phyloP scores from a whole-genome alignment of 371 early-diverging fungal species.

The Lichtheimia ramosa region DNA sequence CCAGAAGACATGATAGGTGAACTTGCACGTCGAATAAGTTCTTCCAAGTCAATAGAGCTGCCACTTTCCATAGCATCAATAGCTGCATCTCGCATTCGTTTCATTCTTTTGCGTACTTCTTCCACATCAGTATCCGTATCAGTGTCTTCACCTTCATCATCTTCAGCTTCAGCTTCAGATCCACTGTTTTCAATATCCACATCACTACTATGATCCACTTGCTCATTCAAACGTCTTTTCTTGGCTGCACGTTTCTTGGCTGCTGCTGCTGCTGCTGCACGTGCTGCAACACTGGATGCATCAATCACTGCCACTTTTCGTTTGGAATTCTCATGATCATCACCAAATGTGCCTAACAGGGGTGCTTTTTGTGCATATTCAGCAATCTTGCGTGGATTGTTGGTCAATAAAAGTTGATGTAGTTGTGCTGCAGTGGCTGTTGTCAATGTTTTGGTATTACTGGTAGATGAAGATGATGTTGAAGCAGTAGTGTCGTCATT shows the following conservation, averaged over 20 bases:
- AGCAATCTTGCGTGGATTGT: slow-evolving; percentile 34
- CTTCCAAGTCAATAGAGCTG: slow-evolving; percentile 30
- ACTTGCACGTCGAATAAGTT: slow-evolving; percentile 36
- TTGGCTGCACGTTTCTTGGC: not conserved
- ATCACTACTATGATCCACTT: slow-evolving; percentile 22
- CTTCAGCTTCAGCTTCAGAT: slow-evolving; percentile 14
- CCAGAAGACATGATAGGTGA: slow-evolving; percentile 20
- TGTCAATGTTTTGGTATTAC: slow-evolving; percentile 2
- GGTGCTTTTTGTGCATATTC: slow-evolving; percentile 30
- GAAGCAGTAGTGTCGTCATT: not conserved
- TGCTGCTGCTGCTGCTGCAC: not conserved
- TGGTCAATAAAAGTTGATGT: slow-evolving; percentile 20
- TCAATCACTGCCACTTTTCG: slow-evolving; percentile 15
- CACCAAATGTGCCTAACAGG: slow-evolving; percentile 29
- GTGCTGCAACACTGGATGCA: slow-evolving; percentile 2
- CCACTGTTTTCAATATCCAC: slow-evolving; percentile 27
- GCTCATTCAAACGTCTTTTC: not conserved
- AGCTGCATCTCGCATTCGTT: slow-evolving; percentile 34
- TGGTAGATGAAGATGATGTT: not conserved
- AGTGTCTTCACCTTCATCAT: slow-evolving; percentile 24
- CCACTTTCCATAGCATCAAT: slow-evolving; percentile 41
- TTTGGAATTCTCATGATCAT: slow-evolving; percentile 10
- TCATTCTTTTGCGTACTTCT: slow-evolving; percentile 32
- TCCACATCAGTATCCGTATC: slow-evolving; percentile 36
- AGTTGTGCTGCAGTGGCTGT: slow-evolving; percentile 19